Evolutionary conservation across 345 rosid genomes (phyloP), one percentile per base, ranked within the genome.

Genomic region (Citrus unshiu): DNA sequence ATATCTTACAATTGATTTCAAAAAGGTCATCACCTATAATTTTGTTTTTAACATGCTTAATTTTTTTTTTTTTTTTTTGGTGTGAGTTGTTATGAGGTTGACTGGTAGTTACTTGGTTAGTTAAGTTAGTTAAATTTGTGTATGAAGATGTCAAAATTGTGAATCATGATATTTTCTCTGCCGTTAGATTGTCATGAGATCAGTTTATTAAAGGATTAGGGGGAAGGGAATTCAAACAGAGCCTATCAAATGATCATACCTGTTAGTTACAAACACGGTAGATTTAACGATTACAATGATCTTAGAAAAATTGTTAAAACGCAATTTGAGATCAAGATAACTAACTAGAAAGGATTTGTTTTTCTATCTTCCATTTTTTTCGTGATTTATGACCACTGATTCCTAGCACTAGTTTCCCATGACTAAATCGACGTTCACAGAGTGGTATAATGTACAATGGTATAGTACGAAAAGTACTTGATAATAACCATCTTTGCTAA

Each of bases 121-220:
- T 78, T 82, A 75, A 74, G 77, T 78, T 74, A 40, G 79, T 78
- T 82, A 75, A 35, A 35, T 35, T 35, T 35, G 37, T 35, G 37
- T 5, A 35, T 35, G 7, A 35, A 35, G 0, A 0, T 35, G 7
- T 35, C 37, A 35, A 35, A 35, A 35, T 35, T 35, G 7, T 35
- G 5, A 5, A 7, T 0, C 1, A 35, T 5, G 7, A 6, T 35
- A 34, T 34, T 34, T 34, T 5, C 73, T 49, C 71, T 68, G 74
- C 58, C 79, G 67, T 68, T 39, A 9, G 59, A 77, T 77, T 76
- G 66, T 35, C 64, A 37, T 54, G 24, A 67, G 54, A 35, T 66
- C 35, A 65, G 35, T 62, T 27, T 51, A 61, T 59, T 19, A 19
- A 18, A 9, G 40, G 30, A 4, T 32, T 29, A 4, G 6, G 21